Evolutionary conservation across 768 basidiomycete genomes (phyloP).

Genomic region (Lactifluus echinatus): DNA sequence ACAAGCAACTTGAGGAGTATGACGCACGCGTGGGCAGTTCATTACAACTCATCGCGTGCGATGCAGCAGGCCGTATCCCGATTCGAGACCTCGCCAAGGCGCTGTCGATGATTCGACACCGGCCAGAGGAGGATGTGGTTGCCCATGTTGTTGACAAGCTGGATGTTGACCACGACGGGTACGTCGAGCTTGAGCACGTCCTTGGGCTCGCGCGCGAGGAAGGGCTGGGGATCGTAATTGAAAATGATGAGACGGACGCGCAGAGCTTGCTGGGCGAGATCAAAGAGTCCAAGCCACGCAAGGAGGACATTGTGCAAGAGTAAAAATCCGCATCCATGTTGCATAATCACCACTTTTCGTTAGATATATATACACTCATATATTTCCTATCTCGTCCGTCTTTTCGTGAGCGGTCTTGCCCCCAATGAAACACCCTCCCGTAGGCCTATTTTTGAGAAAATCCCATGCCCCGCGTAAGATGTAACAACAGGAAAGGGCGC

Average conservation of each 20-base stretch:
- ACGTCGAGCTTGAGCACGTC: slow-evolving; percentile 92
- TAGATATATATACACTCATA: slow-evolving; percentile 4
- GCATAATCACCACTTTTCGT: slow-evolving; percentile 5
- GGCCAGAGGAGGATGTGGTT: slow-evolving; percentile 82
- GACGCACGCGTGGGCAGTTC: slow-evolving; percentile 80
- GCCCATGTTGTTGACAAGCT: slow-evolving; percentile 84
- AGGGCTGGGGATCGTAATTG: slow-evolving; percentile 68
- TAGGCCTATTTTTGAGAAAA: neutral
- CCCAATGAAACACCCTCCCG: neutral
- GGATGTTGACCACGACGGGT: slow-evolving; percentile 94
- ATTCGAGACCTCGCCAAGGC: slow-evolving; percentile 86
- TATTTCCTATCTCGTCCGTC: neutral
- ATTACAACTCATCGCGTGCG: slow-evolving; percentile 78
- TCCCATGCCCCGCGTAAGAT: slow-evolving; percentile 1
- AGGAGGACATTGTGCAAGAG: slow-evolving; percentile 92
- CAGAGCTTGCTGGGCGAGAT: slow-evolving; percentile 79
- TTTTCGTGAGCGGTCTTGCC: neutral
- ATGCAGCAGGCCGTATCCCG: slow-evolving; percentile 82
- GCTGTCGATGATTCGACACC: slow-evolving; percentile 87
- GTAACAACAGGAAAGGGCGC: neutral
- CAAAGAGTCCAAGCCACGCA: slow-evolving; percentile 68
- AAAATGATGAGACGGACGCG: slow-evolving; percentile 78
- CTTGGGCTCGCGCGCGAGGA: slow-evolving; percentile 82
- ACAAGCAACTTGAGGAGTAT: slow-evolving; percentile 85
- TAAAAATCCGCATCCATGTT: slow-evolving; percentile 12